A percentile compares a stretch with the other conserved stretches of the same genome.
Conservation (phyloP, 305 asterid species). For the Galium porrigens region DNA sequence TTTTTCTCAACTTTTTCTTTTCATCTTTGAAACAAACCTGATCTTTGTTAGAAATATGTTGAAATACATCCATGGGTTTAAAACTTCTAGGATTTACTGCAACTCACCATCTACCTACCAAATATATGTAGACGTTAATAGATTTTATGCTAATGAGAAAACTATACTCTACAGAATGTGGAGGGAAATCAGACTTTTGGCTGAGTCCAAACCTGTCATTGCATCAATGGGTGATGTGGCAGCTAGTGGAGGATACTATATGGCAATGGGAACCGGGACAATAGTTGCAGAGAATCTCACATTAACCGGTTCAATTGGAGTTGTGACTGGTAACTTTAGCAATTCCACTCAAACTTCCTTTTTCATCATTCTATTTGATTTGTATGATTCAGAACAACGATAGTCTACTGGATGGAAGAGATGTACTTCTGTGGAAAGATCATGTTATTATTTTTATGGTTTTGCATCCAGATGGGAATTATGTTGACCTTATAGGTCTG, state of each 20-base stretch:
- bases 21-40: background rate
- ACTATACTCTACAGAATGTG: constrained; percentile 54
- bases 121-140: background rate
- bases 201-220: constrained; percentile 66
- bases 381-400: background rate
- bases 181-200: constrained; percentile 86
- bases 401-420: background rate
- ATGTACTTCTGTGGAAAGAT: background rate
- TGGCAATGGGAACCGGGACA: constrained; percentile 77
- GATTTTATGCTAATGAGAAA: constrained; percentile 15
- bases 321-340: constrained; percentile 53
- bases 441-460: background rate
- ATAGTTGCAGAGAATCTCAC: constrained; percentile 84
- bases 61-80: background rate
- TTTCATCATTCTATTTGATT: background rate
- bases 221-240: constrained; percentile 97
- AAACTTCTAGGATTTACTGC: background rate
- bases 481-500: background rate
- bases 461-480: background rate
- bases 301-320: constrained; percentile 84
- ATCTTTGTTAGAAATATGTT: background rate
- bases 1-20: background rate
- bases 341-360: background rate
- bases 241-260: constrained; percentile 93
- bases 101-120: background rate